Evolutionary conservation across 352 stramenopile genomes (phyloP).

Genomic region (Phytophthora kernoviae): DNA sequence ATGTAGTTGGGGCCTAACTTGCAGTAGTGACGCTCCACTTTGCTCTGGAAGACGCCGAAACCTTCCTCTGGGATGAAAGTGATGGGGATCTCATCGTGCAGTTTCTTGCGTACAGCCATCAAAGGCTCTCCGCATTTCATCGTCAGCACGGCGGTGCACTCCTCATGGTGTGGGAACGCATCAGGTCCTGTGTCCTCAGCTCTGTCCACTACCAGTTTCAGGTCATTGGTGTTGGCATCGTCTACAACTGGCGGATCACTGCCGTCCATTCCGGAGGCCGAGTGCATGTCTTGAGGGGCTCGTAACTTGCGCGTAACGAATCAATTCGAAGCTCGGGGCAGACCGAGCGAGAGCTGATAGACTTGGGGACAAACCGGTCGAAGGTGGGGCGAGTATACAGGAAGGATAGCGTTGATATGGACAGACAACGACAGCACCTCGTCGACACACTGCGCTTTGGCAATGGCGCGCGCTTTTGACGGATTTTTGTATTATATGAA

Average conservation of each 20-base stretch:
- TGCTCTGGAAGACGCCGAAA: slow-evolving; percentile 80
- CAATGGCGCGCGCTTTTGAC: background rate
- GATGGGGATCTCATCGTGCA: slow-evolving; percentile 75
- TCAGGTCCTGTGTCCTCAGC: slow-evolving; percentile 25
- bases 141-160: slow-evolving; percentile 68
- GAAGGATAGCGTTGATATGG: too few relatives aligned
- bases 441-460: background rate
- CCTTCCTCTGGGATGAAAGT: slow-evolving; percentile 73
- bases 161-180: slow-evolving; percentile 66
- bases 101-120: slow-evolving; percentile 80
- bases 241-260: slow-evolving; percentile 25
- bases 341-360: slow-evolving; percentile 2
- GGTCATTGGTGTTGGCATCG: slow-evolving; percentile 27
- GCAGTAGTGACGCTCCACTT: slow-evolving; percentile 72
- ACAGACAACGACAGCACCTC: too few relatives aligned
- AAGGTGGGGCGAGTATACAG: too few relatives aligned
- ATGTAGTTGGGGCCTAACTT: slow-evolving; percentile 65
- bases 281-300: slow-evolving; percentile 23
- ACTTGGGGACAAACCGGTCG: background rate
- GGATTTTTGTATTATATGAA: background rate
- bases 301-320: slow-evolving; percentile 21
- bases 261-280: slow-evolving; percentile 18
- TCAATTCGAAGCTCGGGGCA: background rate
- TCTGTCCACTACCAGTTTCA: slow-evolving; percentile 41
- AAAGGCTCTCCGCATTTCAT: slow-evolving; percentile 81